Evolutionary conservation across 768 basidiomycete species (phyloP).

Genomic region (Phylloporus sp.): DNA sequence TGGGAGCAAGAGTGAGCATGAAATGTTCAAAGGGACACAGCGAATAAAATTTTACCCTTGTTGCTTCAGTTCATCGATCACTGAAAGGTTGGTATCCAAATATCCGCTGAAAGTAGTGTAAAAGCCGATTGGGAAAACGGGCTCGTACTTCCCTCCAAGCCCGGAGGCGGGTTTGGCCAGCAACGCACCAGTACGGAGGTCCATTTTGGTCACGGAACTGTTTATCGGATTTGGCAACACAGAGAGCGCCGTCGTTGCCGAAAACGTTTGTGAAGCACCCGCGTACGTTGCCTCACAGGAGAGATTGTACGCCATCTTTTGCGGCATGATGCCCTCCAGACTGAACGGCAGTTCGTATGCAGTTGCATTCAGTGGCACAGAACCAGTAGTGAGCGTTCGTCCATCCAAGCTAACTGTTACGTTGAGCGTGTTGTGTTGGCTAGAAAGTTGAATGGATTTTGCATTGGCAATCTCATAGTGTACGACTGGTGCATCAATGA

Average conservation of each 20-base stretch:
- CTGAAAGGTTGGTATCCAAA: constrained; percentile 17
- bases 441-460: constrained; percentile 34
- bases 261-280: constrained; percentile 42
- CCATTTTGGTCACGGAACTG: constrained; percentile 51
- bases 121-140: constrained; percentile 46
- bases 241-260: constrained; percentile 41
- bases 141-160: constrained; percentile 45
- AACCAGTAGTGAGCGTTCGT: constrained; percentile 38
- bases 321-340: constrained; percentile 43
- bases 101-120: constrained; percentile 42
- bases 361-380: constrained; percentile 49
- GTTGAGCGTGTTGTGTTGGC: constrained; percentile 23
- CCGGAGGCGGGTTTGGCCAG: constrained; percentile 51
- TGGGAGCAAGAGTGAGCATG: constrained; percentile 2
- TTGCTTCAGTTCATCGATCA: constrained; percentile 31
- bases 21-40: background rate
- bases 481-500: constrained; percentile 52
- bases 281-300: constrained; percentile 25
- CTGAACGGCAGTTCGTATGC: constrained; percentile 49
- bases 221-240: constrained; percentile 49
- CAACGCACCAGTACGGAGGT: constrained; percentile 51
- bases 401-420: constrained; percentile 49
- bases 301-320: constrained; percentile 28
- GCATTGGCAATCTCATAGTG: constrained; percentile 47
- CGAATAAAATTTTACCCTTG: constrained; percentile 21